Percentiles rank a stretch among this genome's conserved stretches.
These are phyloP conservation scores for Phellinidium pouzarii DNA, from an alignment of 1,284 basidiomycete species.

Conservation along the genomic window DNA sequence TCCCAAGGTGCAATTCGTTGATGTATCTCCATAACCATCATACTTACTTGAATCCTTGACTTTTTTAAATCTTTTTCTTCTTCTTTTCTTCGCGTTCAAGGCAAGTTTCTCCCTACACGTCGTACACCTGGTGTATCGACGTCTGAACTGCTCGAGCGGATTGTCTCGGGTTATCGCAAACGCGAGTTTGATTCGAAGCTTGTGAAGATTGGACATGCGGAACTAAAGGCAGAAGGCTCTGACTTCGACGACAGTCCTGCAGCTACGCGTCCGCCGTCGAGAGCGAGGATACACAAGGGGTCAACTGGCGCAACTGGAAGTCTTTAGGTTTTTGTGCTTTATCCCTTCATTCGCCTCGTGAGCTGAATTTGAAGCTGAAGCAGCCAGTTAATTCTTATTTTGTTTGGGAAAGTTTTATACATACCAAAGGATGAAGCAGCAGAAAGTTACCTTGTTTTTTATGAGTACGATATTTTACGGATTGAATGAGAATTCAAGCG, in stretches of 20 bases:
- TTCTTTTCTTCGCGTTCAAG: conserved; percentile 32
- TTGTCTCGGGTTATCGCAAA: conserved; percentile 76
- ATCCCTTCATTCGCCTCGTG: not conserved
- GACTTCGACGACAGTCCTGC: conserved; percentile 26
- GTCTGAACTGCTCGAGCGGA: conserved; percentile 85
- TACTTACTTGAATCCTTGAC: not conserved
- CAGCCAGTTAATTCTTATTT: too few species aligned
- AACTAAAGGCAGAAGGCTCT: conserved; percentile 53
- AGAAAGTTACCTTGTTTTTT: not conserved
- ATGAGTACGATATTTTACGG: not conserved
- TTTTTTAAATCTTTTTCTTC: not conserved
- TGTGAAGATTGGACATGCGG: conserved; percentile 74
- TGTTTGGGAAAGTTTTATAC: not conserved
- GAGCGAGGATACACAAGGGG: conserved; percentile 1
- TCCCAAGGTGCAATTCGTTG: conserved; percentile 38
- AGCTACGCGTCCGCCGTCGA: conserved; percentile 8
- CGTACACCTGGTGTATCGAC: conserved; percentile 94
- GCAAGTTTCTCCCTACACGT: conserved; percentile 92
- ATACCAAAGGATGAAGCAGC: not conserved
- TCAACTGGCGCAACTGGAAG: not conserved
- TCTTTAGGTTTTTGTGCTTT: not conserved
- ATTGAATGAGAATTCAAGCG: not conserved
- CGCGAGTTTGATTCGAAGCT: conserved; percentile 88
- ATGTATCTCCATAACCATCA: too few species aligned
- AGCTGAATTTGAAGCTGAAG: not conserved